Evolutionary conservation across 2,329 filamentous ascomycete species (phyloP).

Genomic region (Scopulariopsis brevicaulis): DNA sequence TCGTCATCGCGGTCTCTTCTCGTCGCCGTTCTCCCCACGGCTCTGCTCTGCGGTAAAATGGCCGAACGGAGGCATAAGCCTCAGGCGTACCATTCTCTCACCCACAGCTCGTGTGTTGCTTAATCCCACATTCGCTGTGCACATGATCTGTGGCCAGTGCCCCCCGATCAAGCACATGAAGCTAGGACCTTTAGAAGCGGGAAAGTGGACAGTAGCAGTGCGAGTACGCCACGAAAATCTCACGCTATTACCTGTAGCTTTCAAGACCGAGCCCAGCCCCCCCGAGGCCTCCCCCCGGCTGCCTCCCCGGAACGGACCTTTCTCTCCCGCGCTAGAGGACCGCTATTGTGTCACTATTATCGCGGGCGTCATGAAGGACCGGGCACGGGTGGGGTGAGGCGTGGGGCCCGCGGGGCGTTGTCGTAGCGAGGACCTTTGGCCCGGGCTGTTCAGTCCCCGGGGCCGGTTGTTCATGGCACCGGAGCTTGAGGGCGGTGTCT

Average conservation of each 20-base stretch:
- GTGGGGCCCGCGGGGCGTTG: background rate
- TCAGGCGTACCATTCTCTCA: too few relatives aligned
- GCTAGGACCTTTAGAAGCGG: too few relatives aligned
- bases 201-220: too few relatives aligned
- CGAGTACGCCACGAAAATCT: too few relatives aligned
- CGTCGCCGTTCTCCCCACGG: background rate
- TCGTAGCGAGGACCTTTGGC: background rate
- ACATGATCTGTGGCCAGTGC: too few relatives aligned
- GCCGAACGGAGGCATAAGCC: background rate
- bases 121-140: too few relatives aligned
- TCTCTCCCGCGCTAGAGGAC: background rate
- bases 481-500: background rate
- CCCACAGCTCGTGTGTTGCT: too few relatives aligned
- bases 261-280: too few relatives aligned
- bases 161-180: too few relatives aligned
- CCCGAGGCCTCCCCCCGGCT: background rate
- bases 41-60: background rate
- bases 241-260: too few relatives aligned
- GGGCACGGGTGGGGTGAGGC: background rate
- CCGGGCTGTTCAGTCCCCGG: background rate
- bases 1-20: background rate
- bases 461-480: background rate
- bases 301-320: background rate
- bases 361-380: background rate
- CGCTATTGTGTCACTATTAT: background rate